Base-by-base conservation (phyloP, 495 filamentous ascomycete species). In the Lichina pygmaea region DNA sequence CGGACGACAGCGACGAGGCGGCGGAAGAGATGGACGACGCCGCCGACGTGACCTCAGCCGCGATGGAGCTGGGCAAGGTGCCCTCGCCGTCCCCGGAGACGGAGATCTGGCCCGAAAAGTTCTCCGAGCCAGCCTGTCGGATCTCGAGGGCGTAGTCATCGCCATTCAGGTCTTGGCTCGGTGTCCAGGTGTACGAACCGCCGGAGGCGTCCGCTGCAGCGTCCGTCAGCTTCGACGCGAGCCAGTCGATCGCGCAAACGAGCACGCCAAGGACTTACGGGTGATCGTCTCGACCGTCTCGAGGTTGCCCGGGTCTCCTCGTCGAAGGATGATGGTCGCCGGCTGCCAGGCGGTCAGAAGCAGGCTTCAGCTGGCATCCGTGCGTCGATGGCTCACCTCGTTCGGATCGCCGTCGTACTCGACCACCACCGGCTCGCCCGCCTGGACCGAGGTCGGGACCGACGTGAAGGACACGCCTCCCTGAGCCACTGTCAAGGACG, bases 41-140 rank as follows among this genome's bases (percentile, higher is more conserved):
- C 43, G 45, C 11, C 6, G 50, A 37, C 8, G 45, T 40, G 32
- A 45, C 16, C 9, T 39, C 33, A 17, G 52, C 43, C 13, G 52
- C 16, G n/a, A 49, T 17, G 24, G 49, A 44, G 6, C 15, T 40
- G 13, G 53, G 37, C 11, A 50, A 16, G 40, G 50, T 42, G 7
- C 15, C 42, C 33, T 47, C 33, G 33, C 24, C 40, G 46, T 52
- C 50, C 42, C 57, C 58, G 30, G 49, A 47, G 40, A 63, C 43
- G 24, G 46, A 7, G 45, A 63, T 53, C 8, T 45, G 56, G 32
- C 54, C 55, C 24, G 48, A 54, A 56, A 55, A 62, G 53, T 63
- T 63, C 49, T 45, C 36, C 39, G 51, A 41, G 37, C 6, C 44
- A 47, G 48, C 58, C 40, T 62, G 60, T 9, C 33, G 9, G 44